Conservation (phyloP, 1,284 basidiomycete genomes). For the Ganoderma resinaceum region DNA sequence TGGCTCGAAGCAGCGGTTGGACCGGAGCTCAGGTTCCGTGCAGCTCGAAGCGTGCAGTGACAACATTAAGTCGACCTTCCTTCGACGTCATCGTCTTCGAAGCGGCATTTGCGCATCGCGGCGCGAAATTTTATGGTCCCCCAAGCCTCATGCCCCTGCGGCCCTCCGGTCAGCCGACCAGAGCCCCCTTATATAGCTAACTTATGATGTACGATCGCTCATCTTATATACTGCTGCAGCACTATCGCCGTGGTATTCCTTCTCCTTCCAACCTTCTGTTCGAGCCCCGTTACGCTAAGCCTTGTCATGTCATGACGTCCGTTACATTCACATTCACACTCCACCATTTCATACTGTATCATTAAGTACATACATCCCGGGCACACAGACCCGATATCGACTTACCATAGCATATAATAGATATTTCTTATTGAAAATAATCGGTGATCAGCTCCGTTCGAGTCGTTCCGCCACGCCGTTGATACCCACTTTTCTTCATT, state of each 20-base stretch:
- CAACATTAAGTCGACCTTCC: slow-evolving; percentile 20
- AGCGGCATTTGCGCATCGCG: slow-evolving; percentile 19
- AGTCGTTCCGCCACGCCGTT: neutral
- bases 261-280: neutral
- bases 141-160: slow-evolving; percentile 11
- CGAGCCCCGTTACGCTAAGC: slow-evolving; percentile 5
- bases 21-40: slow-evolving; percentile 5
- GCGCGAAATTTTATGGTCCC: slow-evolving; percentile 13
- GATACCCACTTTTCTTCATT: neutral
- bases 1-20: slow-evolving; percentile 22
- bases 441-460: slow-evolving; percentile 8
- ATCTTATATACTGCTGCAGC: slow-evolving; percentile 19
- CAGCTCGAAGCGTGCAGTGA: slow-evolving; percentile 4
- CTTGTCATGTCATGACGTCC: slow-evolving; percentile 11
- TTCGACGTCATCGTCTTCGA: slow-evolving; percentile 27
- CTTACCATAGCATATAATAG: slow-evolving; percentile 29
- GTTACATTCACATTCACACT: slow-evolving; percentile 14
- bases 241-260: slow-evolving; percentile 19
- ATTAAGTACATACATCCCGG: slow-evolving; percentile 29
- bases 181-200: slow-evolving; percentile 19
- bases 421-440: slow-evolving; percentile 27
- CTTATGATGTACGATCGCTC: slow-evolving; percentile 25
- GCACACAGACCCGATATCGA: neutral
- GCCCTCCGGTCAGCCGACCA: slow-evolving; percentile 26
- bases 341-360: slow-evolving; percentile 31